A percentile compares a stretch with the other conserved stretches of the same genome.
Conservation (phyloP, 805 yeast species). For the Middelhovenomyces tepae region DNA sequence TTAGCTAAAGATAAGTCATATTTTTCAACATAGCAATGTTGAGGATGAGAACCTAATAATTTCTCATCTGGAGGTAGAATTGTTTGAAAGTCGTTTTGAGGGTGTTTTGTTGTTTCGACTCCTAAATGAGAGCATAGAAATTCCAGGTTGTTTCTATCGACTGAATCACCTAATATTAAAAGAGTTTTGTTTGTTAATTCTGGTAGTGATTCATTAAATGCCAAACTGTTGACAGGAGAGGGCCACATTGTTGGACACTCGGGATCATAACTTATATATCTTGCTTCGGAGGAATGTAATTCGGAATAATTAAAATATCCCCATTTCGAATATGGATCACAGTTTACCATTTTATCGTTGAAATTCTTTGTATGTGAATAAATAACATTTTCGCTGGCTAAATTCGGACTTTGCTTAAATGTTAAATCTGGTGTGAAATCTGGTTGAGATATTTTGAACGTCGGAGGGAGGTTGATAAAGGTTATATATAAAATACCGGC, state of each 20-base stretch:
- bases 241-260: conserved; percentile 8
- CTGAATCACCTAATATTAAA: conserved; percentile 10
- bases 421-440: too few species aligned
- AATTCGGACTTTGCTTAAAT: too few species aligned
- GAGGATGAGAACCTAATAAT: too few species aligned
- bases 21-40: conserved; percentile 7
- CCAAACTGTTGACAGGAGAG: too few species aligned
- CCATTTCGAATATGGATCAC: conserved; percentile 7
- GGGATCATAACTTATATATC: conserved; percentile 6
- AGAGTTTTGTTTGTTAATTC: conserved; percentile 9
- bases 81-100: conserved; percentile 6
- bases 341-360: too few species aligned
- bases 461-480: too few species aligned
- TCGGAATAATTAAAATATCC: conserved; percentile 6
- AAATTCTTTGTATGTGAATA: too few species aligned
- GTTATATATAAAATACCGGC: too few species aligned
- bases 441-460: too few species aligned
- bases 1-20: conserved; percentile 8
- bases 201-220: too few species aligned
- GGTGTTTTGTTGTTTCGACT: conserved; percentile 4
- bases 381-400: too few species aligned
- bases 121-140: conserved; percentile 7
- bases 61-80: too few species aligned
- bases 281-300: conserved; percentile 6
- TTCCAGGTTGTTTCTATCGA: conserved; percentile 7